Percentiles rank a stretch among this genome's conserved stretches.
These are phyloP conservation scores for Metschnikowia continentalis DNA, from an alignment of 805 yeast species.

Conservation along the genomic window DNA sequence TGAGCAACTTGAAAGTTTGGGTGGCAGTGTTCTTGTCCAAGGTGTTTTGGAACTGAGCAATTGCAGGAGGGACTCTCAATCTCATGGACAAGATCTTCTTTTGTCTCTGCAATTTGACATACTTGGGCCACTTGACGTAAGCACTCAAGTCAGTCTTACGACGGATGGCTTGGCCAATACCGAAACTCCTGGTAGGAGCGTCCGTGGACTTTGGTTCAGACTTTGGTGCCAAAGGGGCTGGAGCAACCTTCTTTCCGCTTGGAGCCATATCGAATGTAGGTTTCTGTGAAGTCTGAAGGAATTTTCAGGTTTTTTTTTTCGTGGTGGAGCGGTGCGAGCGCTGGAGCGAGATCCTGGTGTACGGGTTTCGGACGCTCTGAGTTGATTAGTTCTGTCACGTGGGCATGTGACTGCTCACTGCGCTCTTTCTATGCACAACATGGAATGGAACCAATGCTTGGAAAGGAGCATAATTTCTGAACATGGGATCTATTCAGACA, in stretches of 20 bases:
- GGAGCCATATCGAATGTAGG: constrained; percentile 33
- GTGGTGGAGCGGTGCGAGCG: constrained; percentile 7
- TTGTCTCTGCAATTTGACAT: constrained; percentile 98
- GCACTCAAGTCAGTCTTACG: constrained; percentile 95
- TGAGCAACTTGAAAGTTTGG: constrained; percentile 92
- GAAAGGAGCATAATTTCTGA: no score
- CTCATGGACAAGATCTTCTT: constrained; percentile 92
- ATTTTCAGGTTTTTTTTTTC: constrained; percentile 5
- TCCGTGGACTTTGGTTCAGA: constrained; percentile 28
- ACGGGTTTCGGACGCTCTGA: constrained; percentile 5
- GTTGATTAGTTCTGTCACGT: constrained; percentile 4
- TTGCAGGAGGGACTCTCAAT: constrained; percentile 98
- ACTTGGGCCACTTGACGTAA: constrained; percentile 99
- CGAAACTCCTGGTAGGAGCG: constrained; percentile 62
- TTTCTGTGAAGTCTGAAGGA: constrained; percentile 4
- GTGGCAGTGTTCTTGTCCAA: constrained; percentile 99
- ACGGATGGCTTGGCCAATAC: constrained; percentile 94
- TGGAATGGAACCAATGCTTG: no score
- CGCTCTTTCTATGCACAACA: no score
- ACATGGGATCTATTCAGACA: no score
- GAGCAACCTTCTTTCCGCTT: constrained; percentile 81
- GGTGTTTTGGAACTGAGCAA: constrained; percentile 93
- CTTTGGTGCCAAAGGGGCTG: constrained; percentile 94
- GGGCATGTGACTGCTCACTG: constrained; percentile 8
- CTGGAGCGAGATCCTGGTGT: constrained; percentile 8